Evolutionary conservation across 2,329 filamentous ascomycete species (phyloP).

Genomic region (Penicillium thymicola): DNA sequence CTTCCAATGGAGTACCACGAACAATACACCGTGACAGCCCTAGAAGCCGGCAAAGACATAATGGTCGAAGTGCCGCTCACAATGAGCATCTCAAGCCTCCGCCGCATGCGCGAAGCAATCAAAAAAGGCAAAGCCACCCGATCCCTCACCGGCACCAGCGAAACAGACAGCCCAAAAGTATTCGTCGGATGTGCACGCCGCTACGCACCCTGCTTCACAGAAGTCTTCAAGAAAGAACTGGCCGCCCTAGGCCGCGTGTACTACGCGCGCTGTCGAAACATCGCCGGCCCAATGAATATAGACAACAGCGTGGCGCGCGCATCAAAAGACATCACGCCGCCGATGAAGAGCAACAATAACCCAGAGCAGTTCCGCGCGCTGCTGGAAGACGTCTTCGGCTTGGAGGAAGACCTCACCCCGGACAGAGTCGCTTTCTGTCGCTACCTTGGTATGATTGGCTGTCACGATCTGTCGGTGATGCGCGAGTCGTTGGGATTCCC

Average conservation of each 20-base stretch:
- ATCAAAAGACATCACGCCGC: neutral
- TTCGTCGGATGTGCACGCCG: slow-evolving; percentile 62
- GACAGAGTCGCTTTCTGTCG: slow-evolving; percentile 37
- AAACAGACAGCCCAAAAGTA: slow-evolving; percentile 42
- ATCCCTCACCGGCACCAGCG: slow-evolving; percentile 34
- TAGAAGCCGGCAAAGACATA: slow-evolving; percentile 54
- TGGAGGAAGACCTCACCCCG: slow-evolving; percentile 24
- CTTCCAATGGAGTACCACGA: slow-evolving; percentile 57
- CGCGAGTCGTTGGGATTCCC: slow-evolving; percentile 54
- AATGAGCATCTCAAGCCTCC: slow-evolving; percentile 47
- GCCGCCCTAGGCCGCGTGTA: slow-evolving; percentile 50
- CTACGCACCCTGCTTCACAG: slow-evolving; percentile 56
- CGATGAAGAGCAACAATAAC: slow-evolving; percentile 1
- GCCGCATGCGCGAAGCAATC: slow-evolving; percentile 48
- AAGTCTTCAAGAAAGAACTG: slow-evolving; percentile 54
- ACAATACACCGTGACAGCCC: slow-evolving; percentile 50
- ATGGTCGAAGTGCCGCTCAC: slow-evolving; percentile 61
- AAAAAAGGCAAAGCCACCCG: slow-evolving; percentile 8
- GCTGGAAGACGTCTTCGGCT: slow-evolving; percentile 28
- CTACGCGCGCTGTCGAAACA: slow-evolving; percentile 53
- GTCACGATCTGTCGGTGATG: slow-evolving; percentile 55
- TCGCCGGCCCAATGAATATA: slow-evolving; percentile 50
- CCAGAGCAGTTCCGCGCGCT: slow-evolving; percentile 14
- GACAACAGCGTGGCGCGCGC: neutral
- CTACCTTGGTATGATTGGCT: slow-evolving; percentile 50